Percentiles rank a stretch among this genome's conserved stretches.
phyloP scores from a whole-genome alignment of 116 monocot genomes.

The Trichopus zeylanicus region DNA sequence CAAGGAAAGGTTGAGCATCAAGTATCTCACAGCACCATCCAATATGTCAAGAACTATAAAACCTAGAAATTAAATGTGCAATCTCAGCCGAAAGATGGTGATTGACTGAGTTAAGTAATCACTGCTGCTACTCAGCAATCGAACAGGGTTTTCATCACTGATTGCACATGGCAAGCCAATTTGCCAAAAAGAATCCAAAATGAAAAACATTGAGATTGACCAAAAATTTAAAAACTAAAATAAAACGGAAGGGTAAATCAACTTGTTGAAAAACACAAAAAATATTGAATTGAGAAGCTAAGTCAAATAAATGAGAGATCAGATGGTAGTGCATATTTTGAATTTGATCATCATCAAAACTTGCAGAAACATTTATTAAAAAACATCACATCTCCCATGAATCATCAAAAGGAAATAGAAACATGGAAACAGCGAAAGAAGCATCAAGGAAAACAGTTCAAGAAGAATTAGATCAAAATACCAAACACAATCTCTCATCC shows the following conservation, averaged over 20 bases:
- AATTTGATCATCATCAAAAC: not conserved
- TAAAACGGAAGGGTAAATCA: too few species aligned
- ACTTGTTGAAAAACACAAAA: too few species aligned
- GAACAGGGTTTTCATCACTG: not conserved
- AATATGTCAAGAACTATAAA: not conserved
- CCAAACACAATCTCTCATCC: too few species aligned
- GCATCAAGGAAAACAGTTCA: too few species aligned
- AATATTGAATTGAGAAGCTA: too few species aligned
- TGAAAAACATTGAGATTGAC: not conserved
- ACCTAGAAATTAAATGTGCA: not conserved
- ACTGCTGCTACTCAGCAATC: not conserved
- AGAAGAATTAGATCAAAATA: too few species aligned
- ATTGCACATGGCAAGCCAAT: not conserved
- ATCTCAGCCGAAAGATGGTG: conserved; percentile 2
- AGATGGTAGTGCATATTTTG: not conserved
- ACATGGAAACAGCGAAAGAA: too few species aligned
- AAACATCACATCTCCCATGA: not conserved
- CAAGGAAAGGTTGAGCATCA: too few species aligned
- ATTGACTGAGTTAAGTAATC: not conserved
- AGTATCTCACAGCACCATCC: too few species aligned
- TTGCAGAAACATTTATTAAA: not conserved
- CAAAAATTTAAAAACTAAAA: not conserved
- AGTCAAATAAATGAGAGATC: too few species aligned
- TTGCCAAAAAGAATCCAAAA: too few species aligned
- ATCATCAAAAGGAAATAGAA: too few species aligned